Conservation (phyloP, 805 yeast species). For the Candida khao-thaluensis region DNA sequence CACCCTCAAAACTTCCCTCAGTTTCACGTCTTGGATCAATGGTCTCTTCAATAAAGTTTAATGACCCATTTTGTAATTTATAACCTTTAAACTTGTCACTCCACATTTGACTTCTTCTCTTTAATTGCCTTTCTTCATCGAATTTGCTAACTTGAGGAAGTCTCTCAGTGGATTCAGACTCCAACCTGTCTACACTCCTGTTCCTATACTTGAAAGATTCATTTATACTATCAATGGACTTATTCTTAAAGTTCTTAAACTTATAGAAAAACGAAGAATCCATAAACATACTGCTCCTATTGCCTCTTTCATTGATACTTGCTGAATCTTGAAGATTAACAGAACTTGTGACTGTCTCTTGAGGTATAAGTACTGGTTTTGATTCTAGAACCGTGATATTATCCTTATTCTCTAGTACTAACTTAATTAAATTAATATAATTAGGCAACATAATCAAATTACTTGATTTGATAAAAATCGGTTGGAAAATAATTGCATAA, state of each 20-base stretch:
- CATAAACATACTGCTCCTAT: conserved; percentile 1
- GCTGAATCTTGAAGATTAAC: neutral
- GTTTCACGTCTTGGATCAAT: conserved; percentile 7
- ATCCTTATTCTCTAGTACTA: conserved; percentile 19
- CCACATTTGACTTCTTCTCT: conserved; percentile 3
- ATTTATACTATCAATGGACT: conserved; percentile 16
- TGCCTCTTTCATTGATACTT: neutral
- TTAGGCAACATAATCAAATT: conserved; percentile 16
- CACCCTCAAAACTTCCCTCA: too few species aligned
- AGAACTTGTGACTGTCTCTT: neutral
- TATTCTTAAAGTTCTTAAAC: conserved; percentile 16
- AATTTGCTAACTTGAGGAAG: too few species aligned
- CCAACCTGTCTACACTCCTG: neutral
- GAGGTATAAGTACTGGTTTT: neutral
- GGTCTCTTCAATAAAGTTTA: conserved; percentile 7
- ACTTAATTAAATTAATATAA: conserved; percentile 19
- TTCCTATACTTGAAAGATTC: conserved; percentile 11
- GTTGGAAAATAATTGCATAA: conserved; percentile 32
- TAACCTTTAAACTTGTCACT: conserved; percentile 11
- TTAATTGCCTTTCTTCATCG: neutral
- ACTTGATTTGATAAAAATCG: conserved; percentile 24
- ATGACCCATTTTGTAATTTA: conserved; percentile 12
- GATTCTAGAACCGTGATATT: neutral
- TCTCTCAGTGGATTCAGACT: neutral
- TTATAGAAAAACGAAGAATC: conserved; percentile 10